phyloP scores from a whole-genome alignment of 371 early-diverging fungal species.

The Rhizomucor miehei region DNA sequence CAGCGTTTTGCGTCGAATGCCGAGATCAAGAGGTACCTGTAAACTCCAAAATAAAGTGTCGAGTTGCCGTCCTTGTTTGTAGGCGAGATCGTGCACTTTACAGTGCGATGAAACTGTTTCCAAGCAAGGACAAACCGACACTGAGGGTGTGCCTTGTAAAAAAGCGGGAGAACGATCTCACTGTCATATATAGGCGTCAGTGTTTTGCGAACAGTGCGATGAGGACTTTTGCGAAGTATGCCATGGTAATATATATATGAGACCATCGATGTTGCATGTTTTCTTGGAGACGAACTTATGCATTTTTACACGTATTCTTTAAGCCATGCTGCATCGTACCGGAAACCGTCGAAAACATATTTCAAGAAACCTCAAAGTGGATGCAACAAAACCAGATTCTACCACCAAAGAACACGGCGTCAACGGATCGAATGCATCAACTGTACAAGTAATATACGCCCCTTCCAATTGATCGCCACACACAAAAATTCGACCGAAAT shows the following conservation, averaged over 20 bases:
- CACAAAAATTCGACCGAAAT: no score
- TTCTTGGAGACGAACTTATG: background rate
- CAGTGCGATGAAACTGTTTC: background rate
- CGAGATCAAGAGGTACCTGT: slow-evolving; percentile 25
- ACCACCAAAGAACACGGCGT: background rate
- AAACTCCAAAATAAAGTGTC: background rate
- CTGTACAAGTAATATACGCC: background rate
- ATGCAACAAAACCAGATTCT: background rate
- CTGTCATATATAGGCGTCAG: slow-evolving; percentile 41
- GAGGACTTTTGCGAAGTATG: slow-evolving; percentile 95
- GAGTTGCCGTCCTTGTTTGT: background rate
- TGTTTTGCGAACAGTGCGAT: slow-evolving; percentile 77
- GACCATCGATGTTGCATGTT: background rate
- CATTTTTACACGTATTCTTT: no score
- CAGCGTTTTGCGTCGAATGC: slow-evolving; percentile 23
- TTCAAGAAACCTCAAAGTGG: slow-evolving; percentile 24
- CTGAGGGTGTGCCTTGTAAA: no score
- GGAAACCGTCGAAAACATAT: slow-evolving; percentile 46
- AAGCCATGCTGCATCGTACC: slow-evolving; percentile 55
- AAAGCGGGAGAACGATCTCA: background rate
- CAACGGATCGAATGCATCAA: slow-evolving; percentile 1
- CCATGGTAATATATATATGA: slow-evolving; percentile 34
- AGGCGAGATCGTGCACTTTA: background rate
- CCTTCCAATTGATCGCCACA: no score
- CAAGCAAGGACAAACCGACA: no score